phyloP scores from a whole-genome alignment of 2,329 filamentous ascomycete genomes.

The Pleochaeta shiraiana region DNA sequence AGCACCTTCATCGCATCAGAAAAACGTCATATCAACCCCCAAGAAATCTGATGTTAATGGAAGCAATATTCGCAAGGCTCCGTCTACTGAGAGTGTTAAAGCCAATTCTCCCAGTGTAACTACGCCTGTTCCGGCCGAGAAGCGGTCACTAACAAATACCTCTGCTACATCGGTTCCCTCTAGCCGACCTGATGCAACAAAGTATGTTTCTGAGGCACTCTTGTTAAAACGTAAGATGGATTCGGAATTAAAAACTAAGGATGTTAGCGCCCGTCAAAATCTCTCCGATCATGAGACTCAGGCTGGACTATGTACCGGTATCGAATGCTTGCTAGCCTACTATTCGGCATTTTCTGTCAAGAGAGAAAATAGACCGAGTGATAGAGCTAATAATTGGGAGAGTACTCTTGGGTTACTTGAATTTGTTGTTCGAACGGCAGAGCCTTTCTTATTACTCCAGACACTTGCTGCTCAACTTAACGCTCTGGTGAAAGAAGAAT shows the following conservation, averaged over 20 bases:
- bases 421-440: constrained; percentile 21
- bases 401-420: constrained; percentile 26
- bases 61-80: constrained; percentile 20
- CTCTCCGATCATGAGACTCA: constrained; percentile 11
- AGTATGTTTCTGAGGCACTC: constrained; percentile 8
- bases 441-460: constrained; percentile 20
- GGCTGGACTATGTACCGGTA: constrained; percentile 12
- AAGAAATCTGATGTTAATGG: constrained; percentile 22
- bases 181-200: constrained; percentile 4
- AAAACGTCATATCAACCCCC: constrained; percentile 20
- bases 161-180: neutral
- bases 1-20: constrained; percentile 12
- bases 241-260: constrained; percentile 9
- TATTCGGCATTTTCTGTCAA: constrained; percentile 14
- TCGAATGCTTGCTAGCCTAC: constrained; percentile 16
- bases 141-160: constrained; percentile 14
- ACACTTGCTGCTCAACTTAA: constrained; percentile 24
- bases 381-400: constrained; percentile 20
- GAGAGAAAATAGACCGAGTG: constrained; percentile 6
- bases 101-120: constrained; percentile 19
- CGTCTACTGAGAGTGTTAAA: constrained; percentile 20
- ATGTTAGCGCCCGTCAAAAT: constrained; percentile 1
- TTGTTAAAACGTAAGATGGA: constrained; percentile 18
- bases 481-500: constrained; percentile 24
- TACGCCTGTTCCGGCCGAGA: constrained; percentile 17